These are phyloP conservation scores for Xylaria sp. DNA, from an alignment of 2,329 filamentous ascomycete genomes.

Conservation along the genomic window DNA sequence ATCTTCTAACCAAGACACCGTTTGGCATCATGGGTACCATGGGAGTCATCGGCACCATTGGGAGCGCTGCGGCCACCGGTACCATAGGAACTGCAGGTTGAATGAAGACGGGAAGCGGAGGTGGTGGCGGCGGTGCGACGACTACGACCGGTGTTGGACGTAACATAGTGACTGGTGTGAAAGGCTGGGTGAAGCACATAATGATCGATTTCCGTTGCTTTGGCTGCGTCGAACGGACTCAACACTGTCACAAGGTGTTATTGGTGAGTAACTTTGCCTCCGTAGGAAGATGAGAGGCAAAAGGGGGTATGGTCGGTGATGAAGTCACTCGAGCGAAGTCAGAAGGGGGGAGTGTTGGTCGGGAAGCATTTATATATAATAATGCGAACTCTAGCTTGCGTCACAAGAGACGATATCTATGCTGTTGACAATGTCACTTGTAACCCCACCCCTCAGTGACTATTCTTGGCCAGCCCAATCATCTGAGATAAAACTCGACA, in stretches of 20 bases:
- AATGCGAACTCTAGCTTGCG: neutral
- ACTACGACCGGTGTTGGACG: conserved; percentile 11
- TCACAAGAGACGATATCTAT: neutral
- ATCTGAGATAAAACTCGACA: neutral
- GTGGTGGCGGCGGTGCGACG: conserved; percentile 19
- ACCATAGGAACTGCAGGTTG: conserved; percentile 12
- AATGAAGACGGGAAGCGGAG: conserved; percentile 17
- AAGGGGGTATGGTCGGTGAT: neutral
- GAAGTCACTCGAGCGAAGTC: neutral
- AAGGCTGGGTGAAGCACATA: conserved; percentile 18
- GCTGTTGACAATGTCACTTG: neutral
- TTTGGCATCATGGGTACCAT: conserved; percentile 23
- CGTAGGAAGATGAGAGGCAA: neutral
- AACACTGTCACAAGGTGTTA: neutral
- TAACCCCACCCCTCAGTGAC: neutral
- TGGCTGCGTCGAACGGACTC: neutral
- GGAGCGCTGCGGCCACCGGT: neutral
- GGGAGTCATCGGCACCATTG: conserved; percentile 17
- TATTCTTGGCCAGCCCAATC: neutral
- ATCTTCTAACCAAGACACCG: conserved; percentile 19
- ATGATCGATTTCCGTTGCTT: neutral
- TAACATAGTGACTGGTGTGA: neutral
- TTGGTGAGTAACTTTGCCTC: neutral
- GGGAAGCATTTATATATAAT: too few species aligned
- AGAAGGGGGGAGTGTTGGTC: too few species aligned